Evolutionary conservation across 768 basidiomycete genomes (phyloP), one percentile per base, ranked within the genome.

Genomic region (Dictyophora rubrovolvata): DNA sequence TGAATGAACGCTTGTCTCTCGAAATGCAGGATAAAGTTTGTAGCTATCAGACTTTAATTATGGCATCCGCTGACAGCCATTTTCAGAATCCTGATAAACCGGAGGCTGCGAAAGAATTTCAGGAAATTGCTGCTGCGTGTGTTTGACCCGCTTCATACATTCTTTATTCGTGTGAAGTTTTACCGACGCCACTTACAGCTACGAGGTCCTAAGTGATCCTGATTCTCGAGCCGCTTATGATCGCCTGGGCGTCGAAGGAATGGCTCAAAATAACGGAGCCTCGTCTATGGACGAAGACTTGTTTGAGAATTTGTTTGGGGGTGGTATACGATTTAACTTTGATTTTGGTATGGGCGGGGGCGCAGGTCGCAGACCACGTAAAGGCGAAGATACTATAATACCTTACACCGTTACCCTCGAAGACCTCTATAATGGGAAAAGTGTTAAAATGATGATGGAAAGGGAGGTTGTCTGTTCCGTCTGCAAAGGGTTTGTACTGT

Each of bases 381-480:
- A 81, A 65, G 86, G 86, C 16, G 77, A 87, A 64, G 85, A 93
- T 68, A 81, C 85, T 20, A 75, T 85, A 50, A 83, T 92, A 63
- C 81, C 84, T 3, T 87, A 94, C 69, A 79, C 89, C 46, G 89
- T 95, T 55, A 86, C 89, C 5, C 77, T 98, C 33, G 94, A 96
- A 71, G 94, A 98, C 69, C 74, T 94, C 20, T 97, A 92, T 72
- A 89, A 87, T 59, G 95, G 94, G 33, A 94, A 93, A 71, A 80
- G 79, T 10, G 85, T 93, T 59, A 89, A 85, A 68, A 83, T 97
- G 75, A 89, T 83, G 65, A 82, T 96, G 77, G 93, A 95, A 72
- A 86, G 90, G 66, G 85, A 92, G 67, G 73, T 86, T 9, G 72
- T 89, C 1, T 97, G 95, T 70, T 75, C 75, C 14, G 71, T 73